A percentile compares a stretch with the other conserved stretches of the same genome.
Conservation (phyloP, 2,329 filamentous ascomycete species). For the Penicillium sp. region DNA sequence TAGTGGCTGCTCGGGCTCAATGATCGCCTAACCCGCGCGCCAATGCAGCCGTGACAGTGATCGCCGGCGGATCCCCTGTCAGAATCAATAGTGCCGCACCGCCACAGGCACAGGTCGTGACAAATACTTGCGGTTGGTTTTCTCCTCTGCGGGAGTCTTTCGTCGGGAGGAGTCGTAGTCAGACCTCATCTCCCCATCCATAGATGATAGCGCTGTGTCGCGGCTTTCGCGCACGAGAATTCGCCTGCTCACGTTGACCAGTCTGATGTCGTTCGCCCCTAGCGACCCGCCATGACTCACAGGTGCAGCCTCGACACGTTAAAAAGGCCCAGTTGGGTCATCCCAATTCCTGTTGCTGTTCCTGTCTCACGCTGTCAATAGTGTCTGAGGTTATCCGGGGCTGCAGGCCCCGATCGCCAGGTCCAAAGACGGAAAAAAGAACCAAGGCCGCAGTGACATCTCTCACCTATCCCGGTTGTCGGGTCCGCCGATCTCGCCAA, state of each 20-base stretch:
- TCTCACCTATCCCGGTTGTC: background rate
- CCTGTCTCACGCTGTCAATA: constrained; percentile 3
- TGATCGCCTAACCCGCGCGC: constrained; percentile 13
- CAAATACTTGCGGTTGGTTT: constrained; percentile 19
- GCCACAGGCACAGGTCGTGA: constrained; percentile 24
- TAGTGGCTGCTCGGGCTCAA: constrained; percentile 1
- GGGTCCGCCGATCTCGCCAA: too few species aligned
- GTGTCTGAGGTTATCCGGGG: background rate
- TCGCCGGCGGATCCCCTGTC: constrained; percentile 18
- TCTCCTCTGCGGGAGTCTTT: too few species aligned
- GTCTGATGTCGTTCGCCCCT: too few species aligned
- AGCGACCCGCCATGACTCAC: too few species aligned
- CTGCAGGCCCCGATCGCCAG: constrained; percentile 8
- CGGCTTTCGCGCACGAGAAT: too few species aligned
- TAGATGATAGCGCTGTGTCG: too few species aligned
- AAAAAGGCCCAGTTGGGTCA: background rate
- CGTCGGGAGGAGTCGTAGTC: too few species aligned
- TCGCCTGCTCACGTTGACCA: too few species aligned
- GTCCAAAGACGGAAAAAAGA: background rate
- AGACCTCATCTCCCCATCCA: too few species aligned
- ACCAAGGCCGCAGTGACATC: background rate
- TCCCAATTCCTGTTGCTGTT: constrained; percentile 5
- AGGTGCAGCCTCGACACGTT: too few species aligned
- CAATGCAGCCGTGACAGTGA: constrained; percentile 17
- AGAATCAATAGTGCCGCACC: constrained; percentile 27